Evolutionary conservation across 306 rosid genomes (phyloP).

Genomic region (Oxytropis ochrocephala): DNA sequence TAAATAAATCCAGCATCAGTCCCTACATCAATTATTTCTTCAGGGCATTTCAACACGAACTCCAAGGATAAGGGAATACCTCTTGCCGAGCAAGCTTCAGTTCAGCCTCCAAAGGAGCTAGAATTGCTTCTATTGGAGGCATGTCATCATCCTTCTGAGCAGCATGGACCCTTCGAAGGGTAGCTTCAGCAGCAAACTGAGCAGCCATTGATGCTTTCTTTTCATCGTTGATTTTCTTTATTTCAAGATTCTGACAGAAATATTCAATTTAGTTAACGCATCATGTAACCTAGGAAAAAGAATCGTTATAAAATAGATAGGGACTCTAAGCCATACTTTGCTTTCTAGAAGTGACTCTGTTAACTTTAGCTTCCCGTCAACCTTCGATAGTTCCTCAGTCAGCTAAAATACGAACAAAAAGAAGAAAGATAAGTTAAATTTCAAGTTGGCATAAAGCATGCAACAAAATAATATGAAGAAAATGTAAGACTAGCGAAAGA

Average conservation of each 20-base stretch:
- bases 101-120: constrained; percentile 95
- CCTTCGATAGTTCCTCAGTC: constrained; percentile 81
- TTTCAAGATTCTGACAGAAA: constrained; percentile 83
- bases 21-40: constrained; percentile 2
- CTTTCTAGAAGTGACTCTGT: constrained; percentile 89
- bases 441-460: constrained; percentile 5
- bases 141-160: constrained; percentile 98
- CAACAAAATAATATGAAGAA: not conserved
- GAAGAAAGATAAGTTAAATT: constrained; percentile 15
- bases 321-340: constrained; percentile 54
- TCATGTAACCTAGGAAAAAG: constrained; percentile 1
- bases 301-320: constrained; percentile 9
- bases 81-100: constrained; percentile 91
- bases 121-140: constrained; percentile 98
- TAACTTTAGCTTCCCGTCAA: constrained; percentile 79
- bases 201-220: constrained; percentile 99
- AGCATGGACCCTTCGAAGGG: constrained; percentile 93
- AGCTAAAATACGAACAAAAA: constrained; percentile 42
- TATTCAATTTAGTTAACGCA: constrained; percentile 13
- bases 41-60: not conserved
- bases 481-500: not conserved
- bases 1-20: not conserved
- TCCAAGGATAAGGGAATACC: constrained; percentile 38
- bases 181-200: constrained; percentile 98
- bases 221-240: constrained; percentile 94